Conservation (phyloP, 352 stramenopile species). For the Achlya hypogyna region DNA sequence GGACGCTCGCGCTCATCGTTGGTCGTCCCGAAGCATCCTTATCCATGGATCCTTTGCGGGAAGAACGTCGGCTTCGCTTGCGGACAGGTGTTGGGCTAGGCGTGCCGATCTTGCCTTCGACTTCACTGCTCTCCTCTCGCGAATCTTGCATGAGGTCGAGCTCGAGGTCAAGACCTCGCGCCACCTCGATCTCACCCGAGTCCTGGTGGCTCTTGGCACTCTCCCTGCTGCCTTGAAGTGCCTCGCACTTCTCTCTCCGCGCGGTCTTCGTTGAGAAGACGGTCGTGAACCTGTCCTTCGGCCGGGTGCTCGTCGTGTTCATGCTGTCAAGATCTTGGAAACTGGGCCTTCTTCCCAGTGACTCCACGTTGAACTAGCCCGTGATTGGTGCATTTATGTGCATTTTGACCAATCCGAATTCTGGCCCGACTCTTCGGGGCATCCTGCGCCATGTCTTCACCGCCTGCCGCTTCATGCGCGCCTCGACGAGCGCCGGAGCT, state of each 20-base stretch:
- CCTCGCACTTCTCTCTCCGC: background rate
- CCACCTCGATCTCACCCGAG: background rate
- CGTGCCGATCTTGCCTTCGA: background rate
- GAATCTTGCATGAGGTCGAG: background rate
- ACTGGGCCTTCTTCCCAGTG: background rate
- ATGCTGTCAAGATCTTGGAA: background rate
- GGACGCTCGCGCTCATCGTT: constrained; percentile 13
- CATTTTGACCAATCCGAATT: background rate
- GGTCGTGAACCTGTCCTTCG: background rate
- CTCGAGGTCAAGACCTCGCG: background rate
- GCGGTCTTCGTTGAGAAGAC: constrained; percentile 21
- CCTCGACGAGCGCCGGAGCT: no score
- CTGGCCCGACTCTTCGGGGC: background rate
- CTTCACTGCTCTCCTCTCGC: constrained; percentile 9
- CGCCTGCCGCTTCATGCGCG: no score
- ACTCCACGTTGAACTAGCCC: constrained; percentile 1
- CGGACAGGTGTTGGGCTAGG: background rate
- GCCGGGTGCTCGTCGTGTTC: background rate
- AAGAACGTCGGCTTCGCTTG: constrained; percentile 13
- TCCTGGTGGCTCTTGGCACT: constrained; percentile 10
- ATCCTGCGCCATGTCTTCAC: no score
- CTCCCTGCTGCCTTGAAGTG: background rate
- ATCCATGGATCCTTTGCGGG: constrained; percentile 6
- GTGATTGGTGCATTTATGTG: background rate
- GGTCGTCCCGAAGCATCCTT: background rate